Evolutionary conservation across 352 stramenopile genomes (phyloP), one percentile per base, ranked within the genome.

Genomic region (Albugo laibachii): DNA sequence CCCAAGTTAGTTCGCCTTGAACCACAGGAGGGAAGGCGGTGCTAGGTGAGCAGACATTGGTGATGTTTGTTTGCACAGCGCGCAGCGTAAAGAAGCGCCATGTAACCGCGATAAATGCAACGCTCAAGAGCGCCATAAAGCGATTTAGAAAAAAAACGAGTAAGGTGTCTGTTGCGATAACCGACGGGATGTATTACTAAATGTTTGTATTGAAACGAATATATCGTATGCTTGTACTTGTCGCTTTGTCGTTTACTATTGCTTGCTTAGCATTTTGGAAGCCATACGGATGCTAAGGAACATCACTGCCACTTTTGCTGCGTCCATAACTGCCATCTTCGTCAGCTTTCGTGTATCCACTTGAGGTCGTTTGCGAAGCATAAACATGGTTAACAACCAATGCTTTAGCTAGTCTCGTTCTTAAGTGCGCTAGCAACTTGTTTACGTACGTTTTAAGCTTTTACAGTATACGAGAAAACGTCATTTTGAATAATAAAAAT

Each of bases 361-460:
- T 58, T 83, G 71, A 58, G 71, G 63, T 68, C 86, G 85, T 68
- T 88, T 88, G 65, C 82, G 83, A 57, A 85, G 73, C 73, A 83
- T 81, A 47, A 85, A 85, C 73, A 85, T 85, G 41, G 27, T 64
- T 31, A 31, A 10, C 3, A 31, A 8, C 24, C 24, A 31, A 31
- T 31, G 24, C 24, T 31, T 31, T 31, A n/a, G n/a, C n/a, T n/a
- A n/a, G n/a, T n/a, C n/a, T n/a, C n/a, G n/a, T n/a, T 31, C 24
- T 31, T 31, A 31, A 10, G 24, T 31, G n/a, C n/a, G n/a, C n/a
- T n/a, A n/a, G n/a, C n/a, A n/a, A n/a, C n/a, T n/a, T n/a, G n/a
- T n/a, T n/a, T n/a, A n/a, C n/a, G n/a, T n/a, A n/a, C n/a, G n/a
- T n/a, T n/a, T n/a, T n/a, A n/a, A n/a, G n/a, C n/a, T n/a, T n/a